Evolutionary conservation across 2,329 filamentous ascomycete species (phyloP).

Genomic region (Bipolaris cookei): DNA sequence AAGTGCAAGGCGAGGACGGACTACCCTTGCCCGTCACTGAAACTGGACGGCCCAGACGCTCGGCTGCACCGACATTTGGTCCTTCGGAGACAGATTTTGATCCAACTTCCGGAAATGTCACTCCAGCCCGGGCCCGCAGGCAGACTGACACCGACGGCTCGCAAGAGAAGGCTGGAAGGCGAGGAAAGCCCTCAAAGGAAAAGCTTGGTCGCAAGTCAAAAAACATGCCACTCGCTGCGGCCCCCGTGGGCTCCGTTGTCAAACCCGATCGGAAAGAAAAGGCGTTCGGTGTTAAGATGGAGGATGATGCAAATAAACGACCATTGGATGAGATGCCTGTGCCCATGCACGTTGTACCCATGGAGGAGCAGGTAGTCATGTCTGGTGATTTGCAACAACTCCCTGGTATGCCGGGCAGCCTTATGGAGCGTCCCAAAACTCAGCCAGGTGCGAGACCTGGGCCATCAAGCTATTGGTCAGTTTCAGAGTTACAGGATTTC

Average conservation of each 20-base stretch:
- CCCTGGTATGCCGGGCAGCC: slow-evolving; percentile 29
- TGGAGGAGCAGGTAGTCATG: slow-evolving; percentile 39
- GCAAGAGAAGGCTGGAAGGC: slow-evolving; percentile 50
- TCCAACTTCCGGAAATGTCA: slow-evolving; percentile 42
- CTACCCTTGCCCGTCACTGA: slow-evolving; percentile 53
- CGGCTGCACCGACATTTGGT: slow-evolving; percentile 73
- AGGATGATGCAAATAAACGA: slow-evolving; percentile 42
- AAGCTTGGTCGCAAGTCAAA: slow-evolving; percentile 52
- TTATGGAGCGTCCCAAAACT: slow-evolving; percentile 46
- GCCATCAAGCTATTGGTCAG: slow-evolving; percentile 86
- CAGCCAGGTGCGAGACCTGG: slow-evolving; percentile 58
- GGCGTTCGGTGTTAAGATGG: slow-evolving; percentile 39
- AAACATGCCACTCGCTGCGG: slow-evolving; percentile 50
- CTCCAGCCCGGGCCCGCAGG: slow-evolving; percentile 45
- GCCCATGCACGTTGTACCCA: slow-evolving; percentile 30
- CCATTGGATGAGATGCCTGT: slow-evolving; percentile 37
- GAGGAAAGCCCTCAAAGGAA: slow-evolving; percentile 50
- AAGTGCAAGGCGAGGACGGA: slow-evolving; percentile 50
- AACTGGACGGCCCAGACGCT: slow-evolving; percentile 57
- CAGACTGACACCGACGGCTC: slow-evolving; percentile 42
- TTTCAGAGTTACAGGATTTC: slow-evolving; percentile 80
- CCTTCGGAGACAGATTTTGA: slow-evolving; percentile 70
- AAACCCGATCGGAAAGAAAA: slow-evolving; percentile 46
- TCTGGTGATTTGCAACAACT: slow-evolving; percentile 29
- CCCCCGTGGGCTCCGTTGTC: slow-evolving; percentile 44